Evolutionary conservation across 345 rosid species (phyloP).

Genomic region (Reutealis trisperma): DNA sequence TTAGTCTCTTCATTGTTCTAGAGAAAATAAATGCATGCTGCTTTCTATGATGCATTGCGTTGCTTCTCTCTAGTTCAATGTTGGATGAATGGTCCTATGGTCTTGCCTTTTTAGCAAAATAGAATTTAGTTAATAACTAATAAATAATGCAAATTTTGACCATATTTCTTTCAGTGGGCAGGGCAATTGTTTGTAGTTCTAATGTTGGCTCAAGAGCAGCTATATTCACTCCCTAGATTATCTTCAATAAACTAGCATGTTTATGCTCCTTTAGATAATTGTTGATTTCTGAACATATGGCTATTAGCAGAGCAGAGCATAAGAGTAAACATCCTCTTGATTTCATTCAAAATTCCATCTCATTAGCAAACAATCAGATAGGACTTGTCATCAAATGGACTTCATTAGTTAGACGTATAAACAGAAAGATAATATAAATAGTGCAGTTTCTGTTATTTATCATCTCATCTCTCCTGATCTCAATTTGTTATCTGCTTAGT

Average conservation of each 20-base stretch:
- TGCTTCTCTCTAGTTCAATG: neutral
- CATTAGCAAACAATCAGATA: neutral
- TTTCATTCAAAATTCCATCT: neutral
- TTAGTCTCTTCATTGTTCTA: conserved; percentile 15
- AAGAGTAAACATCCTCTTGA: neutral
- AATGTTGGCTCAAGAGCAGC: neutral
- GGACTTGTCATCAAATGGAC: neutral
- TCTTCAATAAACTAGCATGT: neutral
- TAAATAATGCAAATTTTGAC: neutral
- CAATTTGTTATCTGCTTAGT: neutral
- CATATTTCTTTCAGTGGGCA: neutral
- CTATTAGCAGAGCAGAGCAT: neutral
- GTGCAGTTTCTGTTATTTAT: neutral
- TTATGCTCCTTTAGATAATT: neutral
- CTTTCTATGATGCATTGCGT: neutral
- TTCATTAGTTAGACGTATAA: neutral
- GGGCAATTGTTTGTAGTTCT: neutral
- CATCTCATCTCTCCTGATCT: neutral
- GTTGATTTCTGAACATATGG: neutral
- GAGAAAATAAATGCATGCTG: neutral
- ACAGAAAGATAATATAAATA: neutral
- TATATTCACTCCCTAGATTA: neutral
- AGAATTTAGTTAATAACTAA: too few species aligned
- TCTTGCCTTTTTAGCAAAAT: too few species aligned
- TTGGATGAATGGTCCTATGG: neutral